These are phyloP conservation scores for Lachnellula suecica DNA, from an alignment of 2,329 filamentous ascomycete genomes.

Conservation along the genomic window DNA sequence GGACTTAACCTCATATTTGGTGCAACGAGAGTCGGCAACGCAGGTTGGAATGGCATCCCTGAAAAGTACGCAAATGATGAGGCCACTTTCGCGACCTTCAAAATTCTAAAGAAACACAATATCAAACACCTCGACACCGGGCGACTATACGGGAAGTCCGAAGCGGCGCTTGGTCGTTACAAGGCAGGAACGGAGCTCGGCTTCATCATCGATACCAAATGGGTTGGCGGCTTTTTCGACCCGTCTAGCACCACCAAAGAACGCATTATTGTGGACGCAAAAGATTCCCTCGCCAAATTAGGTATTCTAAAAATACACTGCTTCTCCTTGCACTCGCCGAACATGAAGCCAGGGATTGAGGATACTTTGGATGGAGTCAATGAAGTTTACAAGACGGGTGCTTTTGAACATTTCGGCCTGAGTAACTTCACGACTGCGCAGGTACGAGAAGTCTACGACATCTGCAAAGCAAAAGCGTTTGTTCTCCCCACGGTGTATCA, in stretches of 20 bases:
- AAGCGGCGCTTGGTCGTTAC: neutral
- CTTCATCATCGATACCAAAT: slow-evolving; percentile 4
- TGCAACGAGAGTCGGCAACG: neutral
- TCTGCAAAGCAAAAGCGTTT: slow-evolving; percentile 29
- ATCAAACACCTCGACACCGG: neutral
- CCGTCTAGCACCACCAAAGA: neutral
- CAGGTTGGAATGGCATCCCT: neutral
- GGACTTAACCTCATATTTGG: neutral
- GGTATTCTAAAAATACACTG: slow-evolving; percentile 56
- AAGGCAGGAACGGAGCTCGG: neutral
- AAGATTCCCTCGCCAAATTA: neutral
- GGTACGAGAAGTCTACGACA: slow-evolving; percentile 31
- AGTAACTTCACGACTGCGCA: slow-evolving; percentile 33
- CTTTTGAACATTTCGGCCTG: slow-evolving; percentile 60
- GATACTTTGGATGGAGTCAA: slow-evolving; percentile 75
- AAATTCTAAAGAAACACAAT: neutral
- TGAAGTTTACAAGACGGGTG: slow-evolving; percentile 75
- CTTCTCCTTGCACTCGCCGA: slow-evolving; percentile 70
- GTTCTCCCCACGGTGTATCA: slow-evolving; percentile 35
- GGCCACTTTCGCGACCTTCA: neutral
- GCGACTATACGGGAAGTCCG: neutral
- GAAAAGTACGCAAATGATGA: neutral
- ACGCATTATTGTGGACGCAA: neutral
- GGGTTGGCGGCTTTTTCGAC: neutral
- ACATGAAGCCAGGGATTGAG: slow-evolving; percentile 66